Percentiles rank a stretch among this genome's conserved stretches.
These are phyloP conservation scores for Globisporangium paddicum DNA, from an alignment of 352 stramenopile species.

Conservation along the genomic window DNA sequence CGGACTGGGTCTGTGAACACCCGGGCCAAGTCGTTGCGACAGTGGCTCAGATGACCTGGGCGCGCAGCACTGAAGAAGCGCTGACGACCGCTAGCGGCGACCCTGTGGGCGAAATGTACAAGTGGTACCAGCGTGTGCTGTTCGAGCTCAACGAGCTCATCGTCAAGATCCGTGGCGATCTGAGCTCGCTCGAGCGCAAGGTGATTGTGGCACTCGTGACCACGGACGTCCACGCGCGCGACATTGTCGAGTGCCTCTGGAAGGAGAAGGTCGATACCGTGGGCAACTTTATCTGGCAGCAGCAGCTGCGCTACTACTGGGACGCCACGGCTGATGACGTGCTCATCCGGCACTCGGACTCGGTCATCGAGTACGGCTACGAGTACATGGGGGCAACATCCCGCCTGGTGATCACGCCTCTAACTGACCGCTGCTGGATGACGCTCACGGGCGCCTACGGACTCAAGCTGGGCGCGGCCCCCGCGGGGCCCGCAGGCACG, in stretches of 20 bases:
- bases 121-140: constrained; percentile 70
- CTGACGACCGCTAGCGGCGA: constrained; percentile 29
- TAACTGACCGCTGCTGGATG: constrained; percentile 95
- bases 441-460: constrained; percentile 93
- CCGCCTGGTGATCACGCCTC: constrained; percentile 76
- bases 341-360: constrained; percentile 86
- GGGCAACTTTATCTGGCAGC: constrained; percentile 93
- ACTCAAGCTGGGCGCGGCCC: constrained; percentile 91
- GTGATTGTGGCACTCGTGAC: constrained; percentile 94
- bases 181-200: constrained; percentile 86
- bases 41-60: constrained; percentile 93
- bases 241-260: constrained; percentile 83
- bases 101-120: constrained; percentile 46
- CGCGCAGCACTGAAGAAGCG: constrained; percentile 83
- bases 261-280: constrained; percentile 60
- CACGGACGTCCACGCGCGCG: constrained; percentile 88
- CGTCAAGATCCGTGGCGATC: constrained; percentile 87
- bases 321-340: constrained; percentile 86
- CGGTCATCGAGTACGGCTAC: constrained; percentile 91
- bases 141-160: constrained; percentile 90
- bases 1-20: constrained; percentile 88
- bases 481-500: constrained; percentile 92
- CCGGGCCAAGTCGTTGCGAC: constrained; percentile 92
- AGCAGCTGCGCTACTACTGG: constrained; percentile 95
- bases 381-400: constrained; percentile 94